Evolutionary conservation across 2,329 filamentous ascomycete genomes (phyloP), one percentile per base, ranked within the genome.

Genomic region (Nannizzia gypsea): DNA sequence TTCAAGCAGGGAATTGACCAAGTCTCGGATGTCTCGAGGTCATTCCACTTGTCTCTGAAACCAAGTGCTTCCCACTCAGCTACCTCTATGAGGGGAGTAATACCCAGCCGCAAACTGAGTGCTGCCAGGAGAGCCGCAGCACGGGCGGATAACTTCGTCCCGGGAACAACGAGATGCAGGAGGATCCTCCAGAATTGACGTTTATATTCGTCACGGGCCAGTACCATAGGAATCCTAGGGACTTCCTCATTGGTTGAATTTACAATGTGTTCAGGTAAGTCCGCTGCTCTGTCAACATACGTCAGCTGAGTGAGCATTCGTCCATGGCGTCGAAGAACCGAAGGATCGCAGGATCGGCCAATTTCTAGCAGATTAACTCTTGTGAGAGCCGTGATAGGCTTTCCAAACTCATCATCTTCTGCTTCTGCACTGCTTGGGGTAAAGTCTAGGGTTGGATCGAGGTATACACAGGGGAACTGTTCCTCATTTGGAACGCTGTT

Each of bases 281-380:
- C 73, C 0, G 70, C 68, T 31, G 69, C 66, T 1, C 71, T 72
- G 26, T 70, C 65, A 5, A 76, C 74, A 22, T 58, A 58, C 3
- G 38, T 48, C 40, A 62, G 64, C 3, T 72, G 73, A 0, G 78
- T 79, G 9, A 81, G 68, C 3, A 80, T 73, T 31, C 71, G 73
- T 6, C 79, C 76, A 1, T 81, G 69, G 0, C 78, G 74, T 11
- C 74, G 73, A 1, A 81, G 72, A 56, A 81, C 77, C 2, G 69
- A 70, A 56, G 74, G 70, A 57, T 81, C 74, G 64, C 79, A 81
- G 0, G 78, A 81, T 11, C 78, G 71, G 6, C 77, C 76, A 61
- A 81, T 80, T 59, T 81, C 79, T 1, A 81, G 69, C 9, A 81
- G 71, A 56, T 81, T 78, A 0, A 70, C 71, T 9, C 77, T 73